phyloP scores from a whole-genome alignment of 768 basidiomycete genomes.

The Naganishia randhawae region DNA sequence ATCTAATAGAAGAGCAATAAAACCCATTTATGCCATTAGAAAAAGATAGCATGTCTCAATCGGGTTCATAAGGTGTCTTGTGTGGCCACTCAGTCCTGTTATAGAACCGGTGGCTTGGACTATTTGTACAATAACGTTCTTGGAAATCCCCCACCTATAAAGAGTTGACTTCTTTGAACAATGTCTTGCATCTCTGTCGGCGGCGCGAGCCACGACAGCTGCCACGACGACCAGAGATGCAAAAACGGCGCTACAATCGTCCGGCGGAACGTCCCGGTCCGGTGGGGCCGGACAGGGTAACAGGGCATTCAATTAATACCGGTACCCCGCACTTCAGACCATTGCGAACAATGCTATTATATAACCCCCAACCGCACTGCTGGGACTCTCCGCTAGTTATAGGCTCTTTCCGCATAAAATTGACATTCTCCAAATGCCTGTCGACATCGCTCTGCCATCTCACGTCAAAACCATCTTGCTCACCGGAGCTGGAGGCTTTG shows the following conservation, averaged over 20 bases:
- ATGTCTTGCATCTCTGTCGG: too few relatives aligned
- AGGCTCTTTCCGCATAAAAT: neutral
- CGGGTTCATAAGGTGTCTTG: too few relatives aligned
- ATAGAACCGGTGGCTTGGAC: too few relatives aligned
- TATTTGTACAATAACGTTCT: too few relatives aligned
- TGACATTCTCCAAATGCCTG: slow-evolving; percentile 32
- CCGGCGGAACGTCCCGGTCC: neutral
- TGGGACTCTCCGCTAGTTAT: neutral
- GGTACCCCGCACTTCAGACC: neutral
- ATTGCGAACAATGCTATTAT: neutral
- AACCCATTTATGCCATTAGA: neutral
- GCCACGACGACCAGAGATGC: too few relatives aligned
- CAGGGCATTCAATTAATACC: neutral
- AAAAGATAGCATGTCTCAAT: too few relatives aligned
- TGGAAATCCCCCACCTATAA: too few relatives aligned
- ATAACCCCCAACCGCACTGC: neutral
- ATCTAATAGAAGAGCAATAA: neutral
- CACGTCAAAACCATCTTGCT: slow-evolving; percentile 49
- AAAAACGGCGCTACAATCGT: too few relatives aligned
- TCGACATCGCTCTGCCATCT: slow-evolving; percentile 43
- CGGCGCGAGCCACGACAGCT: too few relatives aligned
- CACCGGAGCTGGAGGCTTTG: slow-evolving; percentile 50
- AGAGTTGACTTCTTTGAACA: too few relatives aligned
- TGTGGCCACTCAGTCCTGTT: too few relatives aligned
- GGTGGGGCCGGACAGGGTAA: neutral